Evolutionary conservation across 768 basidiomycete genomes (phyloP).

Genomic region (Russula sp.): DNA sequence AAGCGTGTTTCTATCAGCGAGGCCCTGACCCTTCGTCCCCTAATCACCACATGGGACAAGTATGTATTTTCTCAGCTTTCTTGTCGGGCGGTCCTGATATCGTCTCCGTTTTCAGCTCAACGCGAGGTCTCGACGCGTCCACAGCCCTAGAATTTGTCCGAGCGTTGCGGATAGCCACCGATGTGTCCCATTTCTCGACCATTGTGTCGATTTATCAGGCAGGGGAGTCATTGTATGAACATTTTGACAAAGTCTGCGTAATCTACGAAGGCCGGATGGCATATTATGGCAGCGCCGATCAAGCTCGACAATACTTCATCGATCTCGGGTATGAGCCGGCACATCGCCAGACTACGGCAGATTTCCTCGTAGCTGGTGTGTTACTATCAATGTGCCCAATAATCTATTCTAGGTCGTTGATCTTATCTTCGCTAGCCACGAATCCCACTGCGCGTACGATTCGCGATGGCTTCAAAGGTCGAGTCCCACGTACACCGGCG

Average conservation of each 20-base stretch:
- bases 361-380: conserved; percentile 47
- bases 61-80: conserved; percentile 23
- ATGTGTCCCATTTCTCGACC: conserved; percentile 42
- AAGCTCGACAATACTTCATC: conserved; percentile 67
- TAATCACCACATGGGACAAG: conserved; percentile 76
- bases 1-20: conserved; percentile 83
- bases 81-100: background rate
- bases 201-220: conserved; percentile 87
- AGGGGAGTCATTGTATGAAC: conserved; percentile 55
- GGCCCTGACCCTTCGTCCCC: conserved; percentile 53
- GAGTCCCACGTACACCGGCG: conserved; percentile 46
- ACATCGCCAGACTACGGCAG: conserved; percentile 53
- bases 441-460: conserved; percentile 53
- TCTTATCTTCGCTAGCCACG: conserved; percentile 37
- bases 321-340: conserved; percentile 55
- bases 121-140: conserved; percentile 46
- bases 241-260: conserved; percentile 79
- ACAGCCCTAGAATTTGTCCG: conserved; percentile 56
- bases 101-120: conserved; percentile 34
- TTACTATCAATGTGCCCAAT: background rate
- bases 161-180: conserved; percentile 51
- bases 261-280: conserved; percentile 69
- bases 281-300: conserved; percentile 63
- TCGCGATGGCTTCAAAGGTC: conserved; percentile 36
- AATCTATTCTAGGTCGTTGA: background rate